These are phyloP conservation scores for Corchorus capsularis DNA, from an alignment of 345 rosid species.

Conservation along the genomic window DNA sequence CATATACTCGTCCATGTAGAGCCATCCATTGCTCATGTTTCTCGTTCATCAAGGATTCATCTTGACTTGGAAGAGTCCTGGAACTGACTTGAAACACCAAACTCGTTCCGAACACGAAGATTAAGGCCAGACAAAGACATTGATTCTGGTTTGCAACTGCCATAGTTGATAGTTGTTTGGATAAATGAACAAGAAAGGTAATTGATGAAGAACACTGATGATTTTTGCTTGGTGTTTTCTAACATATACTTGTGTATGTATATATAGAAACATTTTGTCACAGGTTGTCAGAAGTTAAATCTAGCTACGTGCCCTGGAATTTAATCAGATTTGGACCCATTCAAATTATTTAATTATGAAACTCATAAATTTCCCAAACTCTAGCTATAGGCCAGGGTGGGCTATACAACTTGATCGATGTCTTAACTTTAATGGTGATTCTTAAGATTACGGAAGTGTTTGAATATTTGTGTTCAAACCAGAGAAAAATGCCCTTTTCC, in stretches of 20 bases:
- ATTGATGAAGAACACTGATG: too few relatives aligned
- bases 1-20: conserved; percentile 32
- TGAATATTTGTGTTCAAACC: too few relatives aligned
- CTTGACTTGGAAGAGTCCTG: conserved; percentile 12
- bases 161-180: conserved; percentile 10
- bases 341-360: too few relatives aligned
- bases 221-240: too few relatives aligned
- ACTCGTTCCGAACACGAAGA: conserved; percentile 22
- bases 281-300: too few relatives aligned
- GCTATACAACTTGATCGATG: too few relatives aligned
- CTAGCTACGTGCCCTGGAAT: background rate
- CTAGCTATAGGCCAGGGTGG: too few relatives aligned
- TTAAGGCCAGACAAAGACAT: conserved; percentile 15
- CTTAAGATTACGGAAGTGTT: too few relatives aligned
- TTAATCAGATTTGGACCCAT: conserved; percentile 19
- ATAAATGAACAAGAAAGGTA: background rate
- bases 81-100: conserved; percentile 19
- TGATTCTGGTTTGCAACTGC: conserved; percentile 3
- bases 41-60: conserved; percentile 12
- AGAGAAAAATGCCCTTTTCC: too few relatives aligned
- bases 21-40: conserved; percentile 40
- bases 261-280: background rate
- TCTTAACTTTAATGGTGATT: too few relatives aligned
- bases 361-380: too few relatives aligned
- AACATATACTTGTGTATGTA: too few relatives aligned